Evolutionary conservation across 306 rosid genomes (phyloP), one percentile per base, ranked within the genome.

Genomic region (Astragalus glycyphyllos): DNA sequence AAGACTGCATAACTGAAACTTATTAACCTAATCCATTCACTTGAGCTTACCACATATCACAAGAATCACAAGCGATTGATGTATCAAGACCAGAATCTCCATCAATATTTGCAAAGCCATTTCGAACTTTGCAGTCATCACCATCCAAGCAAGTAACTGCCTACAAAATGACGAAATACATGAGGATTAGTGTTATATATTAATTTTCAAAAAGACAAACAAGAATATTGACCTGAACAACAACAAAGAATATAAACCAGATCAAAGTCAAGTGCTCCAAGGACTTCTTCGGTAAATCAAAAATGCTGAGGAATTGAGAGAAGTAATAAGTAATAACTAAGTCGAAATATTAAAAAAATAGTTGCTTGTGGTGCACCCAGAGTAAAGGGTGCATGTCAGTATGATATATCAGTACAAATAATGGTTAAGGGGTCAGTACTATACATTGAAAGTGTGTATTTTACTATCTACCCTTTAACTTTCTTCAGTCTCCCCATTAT

Each of bases 121-220:
- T 87, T 73, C 96, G 90, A 82, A 91, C 84, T 84, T 86, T 89
- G 90, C 99, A 91, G 67, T 86, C 92, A 80, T 80, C 88, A 37
- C 95, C 97, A 83, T 89, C 96, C 89, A 94, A 94, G 92, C 99
- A 94, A 76, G 86, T 69, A 81, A 94, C 97, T 87, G 99, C 89
- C 99, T 94, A 89, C 86, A 80, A 82, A 77, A 72, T 73, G 81
- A 74, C 45, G 41, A 60, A 67, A 82, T 69, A 58, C 77, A 76
- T 38, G 80, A 84, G 76, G 73, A 83, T 83, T 62, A 79, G 67
- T 32, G 59, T 63, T 67, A 64, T 32, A 41, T 58, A 57, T 67
- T 44, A 54, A 77, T 50, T 58, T 61, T 49, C 9, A 60, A 77
- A 62, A 74, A 15, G 65, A 38, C 15, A 61, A 69, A 50, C 55